Base-by-base conservation (phyloP, 495 filamentous ascomycete species). In the Neurospora sp. region DNA sequence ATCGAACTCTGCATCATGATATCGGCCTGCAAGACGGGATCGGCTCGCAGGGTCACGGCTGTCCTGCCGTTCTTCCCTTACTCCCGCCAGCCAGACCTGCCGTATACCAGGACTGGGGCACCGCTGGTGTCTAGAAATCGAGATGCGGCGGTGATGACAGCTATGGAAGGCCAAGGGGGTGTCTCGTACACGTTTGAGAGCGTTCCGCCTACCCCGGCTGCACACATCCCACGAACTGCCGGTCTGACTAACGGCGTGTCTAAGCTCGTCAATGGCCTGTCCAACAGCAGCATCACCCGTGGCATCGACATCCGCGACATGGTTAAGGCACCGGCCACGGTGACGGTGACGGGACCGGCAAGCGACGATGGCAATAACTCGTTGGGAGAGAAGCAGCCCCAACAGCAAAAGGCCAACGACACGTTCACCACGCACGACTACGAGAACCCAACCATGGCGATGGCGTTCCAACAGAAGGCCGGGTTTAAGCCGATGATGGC, bases 401-500 rank as follows among this genome's bases (percentile, higher is more conserved):
- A 84, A 81, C 74, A 84, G 81, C 72, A 69, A 79, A 75, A 73
- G 77, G 74, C 78, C 79, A 74, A 70, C 4, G 80, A 77, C 42
- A 80, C 74, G 68, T 89, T 84, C 76, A 87, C 86, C 41, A 85
- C 87, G 18, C 86, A 89, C 74, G 86, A 91, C 74, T 84, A 85
- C 71, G 87, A 90, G 71, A 87, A 88, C 69, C 81, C 83, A 10
- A 85, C 84, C 39, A 80, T 85, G 61, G 74, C 84, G n/a, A 83
- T 80, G n/a, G 83, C 86, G 45, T 97, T 97, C 82, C 84, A 92
- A 74, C 90, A 93, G 1, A 93, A 93, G 75, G 92, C 94, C 2
- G 96, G 96, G 18, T 99, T 98, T 80, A 96, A 94, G 82, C 93
- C 97, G 85, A 98, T 96, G 96, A 94, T 99, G 75, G 96, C 96